Percentiles rank a stretch among this genome's conserved stretches.
phyloP scores from a whole-genome alignment of 345 rosid genomes.

The Gossypium arboreum region DNA sequence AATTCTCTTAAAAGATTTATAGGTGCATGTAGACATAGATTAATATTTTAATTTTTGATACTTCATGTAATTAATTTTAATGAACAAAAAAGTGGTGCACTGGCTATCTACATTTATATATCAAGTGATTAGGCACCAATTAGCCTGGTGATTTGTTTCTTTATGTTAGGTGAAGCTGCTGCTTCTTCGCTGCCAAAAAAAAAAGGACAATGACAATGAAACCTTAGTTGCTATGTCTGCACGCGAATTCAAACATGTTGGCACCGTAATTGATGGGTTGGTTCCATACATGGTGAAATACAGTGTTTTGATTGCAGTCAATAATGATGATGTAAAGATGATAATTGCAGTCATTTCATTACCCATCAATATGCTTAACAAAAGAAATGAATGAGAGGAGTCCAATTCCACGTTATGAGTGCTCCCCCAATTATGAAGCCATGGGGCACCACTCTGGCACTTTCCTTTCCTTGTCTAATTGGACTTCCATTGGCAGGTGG shows the following conservation, averaged over 20 bases:
- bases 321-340: not conserved
- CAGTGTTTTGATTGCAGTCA: not conserved
- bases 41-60: no score
- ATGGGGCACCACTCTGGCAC: not conserved
- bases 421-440: not conserved
- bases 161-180: not conserved
- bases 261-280: constrained; percentile 19
- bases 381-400: not conserved
- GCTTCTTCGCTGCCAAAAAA: not conserved
- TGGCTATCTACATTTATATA: no score
- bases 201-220: constrained; percentile 15
- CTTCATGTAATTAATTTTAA: no score
- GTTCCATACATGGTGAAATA: not conserved
- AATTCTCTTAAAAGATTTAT: no score
- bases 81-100: no score
- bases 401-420: not conserved
- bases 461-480: not conserved
- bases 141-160: no score
- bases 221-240: constrained; percentile 7
- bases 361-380: not conserved
- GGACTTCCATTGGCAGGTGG: not conserved
- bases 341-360: not conserved
- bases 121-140: not conserved
- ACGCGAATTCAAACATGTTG: constrained; percentile 11
- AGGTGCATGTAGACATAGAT: no score